Percentiles rank a stretch among this genome's conserved stretches.
phyloP scores from a whole-genome alignment of 2,329 filamentous ascomycete species.

The Onygenales sp. region DNA sequence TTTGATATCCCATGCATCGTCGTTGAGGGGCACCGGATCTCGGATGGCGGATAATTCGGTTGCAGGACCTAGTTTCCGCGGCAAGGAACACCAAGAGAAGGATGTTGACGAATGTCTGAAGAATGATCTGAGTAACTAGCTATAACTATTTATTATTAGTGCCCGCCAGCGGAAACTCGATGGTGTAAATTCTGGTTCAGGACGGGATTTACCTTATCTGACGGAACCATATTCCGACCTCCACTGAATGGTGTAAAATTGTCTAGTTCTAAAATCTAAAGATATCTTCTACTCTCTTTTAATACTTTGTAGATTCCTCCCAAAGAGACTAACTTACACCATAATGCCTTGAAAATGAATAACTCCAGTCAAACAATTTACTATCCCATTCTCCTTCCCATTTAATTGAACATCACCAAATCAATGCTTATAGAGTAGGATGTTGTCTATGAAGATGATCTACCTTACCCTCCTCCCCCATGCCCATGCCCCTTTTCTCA shows the following conservation, averaged over 20 bases:
- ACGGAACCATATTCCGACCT: no score
- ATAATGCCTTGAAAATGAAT: background rate
- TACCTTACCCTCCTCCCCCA: background rate
- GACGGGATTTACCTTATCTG: no score
- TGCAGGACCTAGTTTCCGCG: background rate
- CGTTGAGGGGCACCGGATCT: background rate
- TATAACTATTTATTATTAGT: no score
- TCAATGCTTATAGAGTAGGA: background rate
- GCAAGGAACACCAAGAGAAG: background rate
- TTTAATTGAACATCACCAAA: background rate
- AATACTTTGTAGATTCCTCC: background rate
- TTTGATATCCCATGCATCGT: background rate
- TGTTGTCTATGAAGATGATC: background rate
- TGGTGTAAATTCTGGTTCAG: no score
- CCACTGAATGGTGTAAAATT: no score
- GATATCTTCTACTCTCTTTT: no score
- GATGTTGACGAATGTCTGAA: background rate
- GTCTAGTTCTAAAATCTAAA: no score
- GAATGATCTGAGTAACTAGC: no score
- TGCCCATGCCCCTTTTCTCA: background rate
- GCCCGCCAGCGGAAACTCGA: no score
- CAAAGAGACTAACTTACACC: background rate
- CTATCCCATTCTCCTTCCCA: background rate
- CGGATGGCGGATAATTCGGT: background rate
- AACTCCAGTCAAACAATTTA: no score